A percentile compares a stretch with the other conserved stretches of the same genome.
These are phyloP conservation scores for Flaveria linearis DNA, from an alignment of 129 eudicot species.

Conservation along the genomic window DNA sequence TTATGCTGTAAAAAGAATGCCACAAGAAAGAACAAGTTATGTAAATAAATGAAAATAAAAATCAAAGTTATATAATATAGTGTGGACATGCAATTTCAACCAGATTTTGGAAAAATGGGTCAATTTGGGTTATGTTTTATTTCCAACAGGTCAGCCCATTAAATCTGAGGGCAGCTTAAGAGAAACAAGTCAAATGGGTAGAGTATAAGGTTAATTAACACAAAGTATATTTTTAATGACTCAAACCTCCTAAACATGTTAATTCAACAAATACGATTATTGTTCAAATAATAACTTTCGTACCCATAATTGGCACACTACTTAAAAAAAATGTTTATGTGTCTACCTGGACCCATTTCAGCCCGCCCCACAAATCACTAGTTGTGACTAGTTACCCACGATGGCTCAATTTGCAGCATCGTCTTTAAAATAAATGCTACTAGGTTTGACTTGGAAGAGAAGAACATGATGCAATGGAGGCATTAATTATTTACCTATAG, in stretches of 20 bases:
- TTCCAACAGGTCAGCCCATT: background rate
- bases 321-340: background rate
- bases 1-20: conserved; percentile 50
- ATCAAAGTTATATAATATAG: background rate
- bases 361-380: too few relatives aligned
- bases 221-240: background rate
- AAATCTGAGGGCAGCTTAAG: background rate
- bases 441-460: background rate
- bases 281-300: background rate
- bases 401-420: background rate
- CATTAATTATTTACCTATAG: background rate
- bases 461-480: conserved; percentile 7
- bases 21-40: conserved; percentile 6
- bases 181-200: background rate
- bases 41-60: background rate
- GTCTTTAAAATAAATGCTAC: conserved; percentile 8
- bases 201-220: background rate
- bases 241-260: conserved; percentile 7
- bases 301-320: background rate
- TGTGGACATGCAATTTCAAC: too few relatives aligned
- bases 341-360: background rate
- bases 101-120: background rate
- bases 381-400: too few relatives aligned
- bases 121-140: background rate
- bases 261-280: background rate